Evolutionary conservation across 2,329 filamentous ascomycete genomes (phyloP).

Genomic region (Calonectria fujianensis): DNA sequence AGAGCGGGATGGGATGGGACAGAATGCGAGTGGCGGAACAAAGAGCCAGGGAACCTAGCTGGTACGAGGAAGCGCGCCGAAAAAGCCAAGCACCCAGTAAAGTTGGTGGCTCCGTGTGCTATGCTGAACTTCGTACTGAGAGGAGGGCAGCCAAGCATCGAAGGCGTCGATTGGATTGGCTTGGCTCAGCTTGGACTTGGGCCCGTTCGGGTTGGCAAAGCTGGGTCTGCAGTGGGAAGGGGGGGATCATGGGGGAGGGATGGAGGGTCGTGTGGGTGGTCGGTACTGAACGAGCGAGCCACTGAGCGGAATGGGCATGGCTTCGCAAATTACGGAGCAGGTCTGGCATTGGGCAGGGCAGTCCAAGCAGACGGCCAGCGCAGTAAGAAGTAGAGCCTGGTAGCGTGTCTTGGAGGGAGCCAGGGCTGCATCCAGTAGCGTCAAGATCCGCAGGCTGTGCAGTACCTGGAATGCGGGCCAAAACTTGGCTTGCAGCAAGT

Average conservation of each 20-base stretch:
- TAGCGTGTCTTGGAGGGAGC: slow-evolving; percentile 46
- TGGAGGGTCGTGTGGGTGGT: slow-evolving; percentile 14
- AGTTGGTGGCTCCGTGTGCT: slow-evolving; percentile 40
- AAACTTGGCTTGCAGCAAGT: slow-evolving; percentile 43
- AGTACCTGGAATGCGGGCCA: slow-evolving; percentile 52
- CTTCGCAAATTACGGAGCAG: slow-evolving; percentile 39
- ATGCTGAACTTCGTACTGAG: slow-evolving; percentile 25
- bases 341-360: slow-evolving; percentile 25
- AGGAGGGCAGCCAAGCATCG: slow-evolving; percentile 44
- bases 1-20: slow-evolving; percentile 34
- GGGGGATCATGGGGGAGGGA: slow-evolving; percentile 34
- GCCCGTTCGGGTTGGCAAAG: slow-evolving; percentile 25
- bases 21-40: slow-evolving; percentile 40
- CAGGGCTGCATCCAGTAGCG: slow-evolving; percentile 39
- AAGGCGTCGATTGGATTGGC: slow-evolving; percentile 50
- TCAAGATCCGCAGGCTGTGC: slow-evolving; percentile 51
- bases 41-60: slow-evolving; percentile 43
- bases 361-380: slow-evolving; percentile 17
- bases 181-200: slow-evolving; percentile 46
- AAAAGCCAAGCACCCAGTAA: slow-evolving; percentile 42
- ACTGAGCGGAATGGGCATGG: slow-evolving; percentile 39
- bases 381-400: slow-evolving; percentile 43
- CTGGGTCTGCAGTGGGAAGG: slow-evolving; percentile 43
- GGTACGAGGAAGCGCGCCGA: slow-evolving; percentile 39
- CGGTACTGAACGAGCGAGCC: slow-evolving; percentile 34